Conservation (phyloP, 2,329 filamentous ascomycete genomes). For the Mariannaea elegans region DNA sequence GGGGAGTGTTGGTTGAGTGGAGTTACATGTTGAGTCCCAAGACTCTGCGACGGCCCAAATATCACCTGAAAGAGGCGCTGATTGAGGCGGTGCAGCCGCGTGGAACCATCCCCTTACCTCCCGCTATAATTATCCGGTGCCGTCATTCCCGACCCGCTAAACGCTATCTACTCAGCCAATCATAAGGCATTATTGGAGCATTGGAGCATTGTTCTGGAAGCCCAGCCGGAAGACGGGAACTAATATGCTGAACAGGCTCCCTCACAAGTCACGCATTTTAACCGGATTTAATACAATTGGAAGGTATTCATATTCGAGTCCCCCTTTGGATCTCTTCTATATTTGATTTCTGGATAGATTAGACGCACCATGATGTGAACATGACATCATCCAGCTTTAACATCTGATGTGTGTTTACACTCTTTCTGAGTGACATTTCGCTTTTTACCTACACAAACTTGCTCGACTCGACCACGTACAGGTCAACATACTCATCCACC, state of each 20-base stretch:
- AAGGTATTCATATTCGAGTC: neutral
- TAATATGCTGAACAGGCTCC: neutral
- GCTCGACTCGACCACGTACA: constrained; percentile 74
- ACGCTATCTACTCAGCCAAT: constrained; percentile 16
- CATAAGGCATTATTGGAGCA: neutral
- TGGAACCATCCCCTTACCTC: constrained; percentile 9
- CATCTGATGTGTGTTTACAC: constrained; percentile 15
- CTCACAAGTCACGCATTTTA: too few relatives aligned
- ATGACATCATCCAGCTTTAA: constrained; percentile 27
- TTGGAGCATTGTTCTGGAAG: neutral
- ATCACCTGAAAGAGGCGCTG: constrained; percentile 18
- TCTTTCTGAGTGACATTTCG: constrained; percentile 8
- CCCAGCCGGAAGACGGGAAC: neutral
- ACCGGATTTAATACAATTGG: too few relatives aligned
- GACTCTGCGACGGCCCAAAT: neutral
- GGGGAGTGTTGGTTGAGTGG: neutral
- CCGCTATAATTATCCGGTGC: constrained; percentile 7
- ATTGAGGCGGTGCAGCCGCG: constrained; percentile 38
- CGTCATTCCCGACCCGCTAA: constrained; percentile 22
- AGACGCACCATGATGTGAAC: neutral
- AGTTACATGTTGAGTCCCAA: neutral
- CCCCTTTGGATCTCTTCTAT: neutral
- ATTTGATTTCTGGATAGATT: neutral
- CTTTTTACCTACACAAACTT: constrained; percentile 55
- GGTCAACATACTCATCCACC: constrained; percentile 92